phyloP scores from a whole-genome alignment of 2,329 filamentous ascomycete genomes.

The Penicillium sp. region DNA sequence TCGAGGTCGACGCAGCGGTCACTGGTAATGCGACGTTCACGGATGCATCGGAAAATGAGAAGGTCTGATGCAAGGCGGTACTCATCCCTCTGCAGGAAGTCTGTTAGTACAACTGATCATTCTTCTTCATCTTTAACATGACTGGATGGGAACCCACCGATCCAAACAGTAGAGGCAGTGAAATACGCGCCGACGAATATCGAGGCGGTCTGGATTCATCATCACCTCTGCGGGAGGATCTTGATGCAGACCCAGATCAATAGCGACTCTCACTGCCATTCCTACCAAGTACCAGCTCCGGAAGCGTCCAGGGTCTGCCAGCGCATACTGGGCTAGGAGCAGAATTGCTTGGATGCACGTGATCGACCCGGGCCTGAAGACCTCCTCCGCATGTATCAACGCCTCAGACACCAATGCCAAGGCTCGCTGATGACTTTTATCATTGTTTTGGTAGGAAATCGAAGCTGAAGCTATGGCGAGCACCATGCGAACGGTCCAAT shows the following conservation, averaged over 20 bases:
- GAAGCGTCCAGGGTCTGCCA: conserved; percentile 87
- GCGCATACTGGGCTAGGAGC: conserved; percentile 83
- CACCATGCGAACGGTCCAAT: conserved; percentile 87
- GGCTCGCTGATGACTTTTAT: conserved; percentile 65
- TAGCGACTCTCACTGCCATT: conserved; percentile 80
- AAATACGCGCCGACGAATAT: conserved; percentile 80
- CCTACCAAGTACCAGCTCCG: conserved; percentile 94
- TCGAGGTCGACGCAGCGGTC: conserved; percentile 49
- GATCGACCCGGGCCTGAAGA: conserved; percentile 81
- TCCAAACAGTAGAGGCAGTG: conserved; percentile 91
- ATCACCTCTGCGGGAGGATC: conserved; percentile 74
- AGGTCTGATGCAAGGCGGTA: conserved; percentile 81
- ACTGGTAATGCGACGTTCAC: conserved; percentile 75
- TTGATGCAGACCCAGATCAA: conserved; percentile 91
- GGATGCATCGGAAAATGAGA: conserved; percentile 91
- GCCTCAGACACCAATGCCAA: conserved; percentile 65
- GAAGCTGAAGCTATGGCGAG: conserved; percentile 78
- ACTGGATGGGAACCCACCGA: conserved; percentile 56
- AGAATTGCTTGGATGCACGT: conserved; percentile 85
- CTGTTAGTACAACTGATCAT: conserved; percentile 7
- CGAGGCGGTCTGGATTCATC: conserved; percentile 68
- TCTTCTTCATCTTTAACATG: background rate
- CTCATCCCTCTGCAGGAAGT: conserved; percentile 68
- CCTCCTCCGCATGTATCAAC: conserved; percentile 75
- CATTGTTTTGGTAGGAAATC: conserved; percentile 66